Base-by-base conservation (phyloP, 2,329 filamentous ascomycete species). In the Xylariaceae sp. region DNA sequence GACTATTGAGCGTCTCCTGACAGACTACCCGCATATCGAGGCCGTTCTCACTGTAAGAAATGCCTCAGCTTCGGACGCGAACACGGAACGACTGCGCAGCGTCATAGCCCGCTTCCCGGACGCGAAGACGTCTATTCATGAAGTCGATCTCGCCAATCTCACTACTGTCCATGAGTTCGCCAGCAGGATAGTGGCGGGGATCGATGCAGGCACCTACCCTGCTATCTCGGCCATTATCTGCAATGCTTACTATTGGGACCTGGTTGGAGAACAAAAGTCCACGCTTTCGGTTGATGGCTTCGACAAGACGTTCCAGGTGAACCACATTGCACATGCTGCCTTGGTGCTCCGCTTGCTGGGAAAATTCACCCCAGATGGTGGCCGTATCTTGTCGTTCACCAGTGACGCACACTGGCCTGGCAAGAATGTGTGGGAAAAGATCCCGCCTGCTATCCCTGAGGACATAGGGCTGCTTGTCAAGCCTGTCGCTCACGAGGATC, bases 281-380 rank as follows among this genome's bases (percentile, higher is more conserved):
- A 69, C 75, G 57, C 63, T 72, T 23, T 75, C 75, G 1, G 60
- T 47, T 0, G 75, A 77, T 57, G 69, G 71, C 5, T 73, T 70
- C 34, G 76, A 78, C 54, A 73, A 70, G 52, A 73, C 72, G 1
- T 72, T 78, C 23, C 73, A 76, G 57, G 71, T 78, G 3, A 71
- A 68, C 48, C 72, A 77, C 59, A 60, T 77, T 47, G 69, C 75
- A 0, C 75, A 77, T 55, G 70, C 69, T 9, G 67, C 73, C 0
- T 55, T 78, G 10, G 66, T 76, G 4, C 65, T 78, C 49, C 71
- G 71, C 23, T 65, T 77, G 1, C 73, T 81, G 72, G 76, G 84
- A 48, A 87, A 85, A 66, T 88, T 86, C 75, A 84, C 88, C 64
- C 82, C 86, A 0, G 85, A 88, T 8, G 66, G 64, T 7, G 68